Evolutionary conservation across 768 basidiomycete genomes (phyloP).

Genomic region (Lentinula sp.): DNA sequence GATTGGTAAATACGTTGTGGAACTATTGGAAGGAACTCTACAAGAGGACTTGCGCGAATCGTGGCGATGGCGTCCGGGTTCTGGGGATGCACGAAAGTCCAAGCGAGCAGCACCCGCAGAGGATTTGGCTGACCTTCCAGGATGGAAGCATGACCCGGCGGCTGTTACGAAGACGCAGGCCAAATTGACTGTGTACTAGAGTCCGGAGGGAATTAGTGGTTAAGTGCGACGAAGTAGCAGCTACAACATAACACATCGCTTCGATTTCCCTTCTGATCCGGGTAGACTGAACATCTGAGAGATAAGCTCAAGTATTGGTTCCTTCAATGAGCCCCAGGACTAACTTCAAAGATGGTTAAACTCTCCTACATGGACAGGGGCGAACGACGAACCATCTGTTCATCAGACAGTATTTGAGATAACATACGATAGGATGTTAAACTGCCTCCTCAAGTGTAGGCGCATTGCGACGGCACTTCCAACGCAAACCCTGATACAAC

Average conservation of each 20-base stretch:
- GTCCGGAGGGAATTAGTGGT: too few species aligned
- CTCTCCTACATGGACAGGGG: conserved; percentile 41
- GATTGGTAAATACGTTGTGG: neutral
- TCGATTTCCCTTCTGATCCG: conserved; percentile 27
- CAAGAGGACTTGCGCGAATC: neutral
- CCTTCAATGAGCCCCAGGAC: conserved; percentile 5
- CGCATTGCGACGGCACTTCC: conserved; percentile 30
- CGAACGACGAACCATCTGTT: conserved; percentile 28
- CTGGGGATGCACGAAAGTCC: conserved; percentile 1
- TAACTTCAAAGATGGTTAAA: conserved; percentile 57
- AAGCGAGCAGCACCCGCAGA: neutral
- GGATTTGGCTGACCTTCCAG: conserved; percentile 1
- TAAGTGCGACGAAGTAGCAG: neutral
- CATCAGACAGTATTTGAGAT: neutral
- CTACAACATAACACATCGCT: neutral
- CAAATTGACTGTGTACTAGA: neutral
- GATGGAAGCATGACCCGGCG: neutral
- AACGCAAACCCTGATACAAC: conserved; percentile 56
- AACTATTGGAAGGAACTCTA: neutral
- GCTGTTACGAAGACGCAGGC: neutral
- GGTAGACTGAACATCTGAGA: conserved; percentile 51
- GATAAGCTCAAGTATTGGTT: neutral
- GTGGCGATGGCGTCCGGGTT: conserved; percentile 6
- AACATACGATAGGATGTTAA: conserved; percentile 1
- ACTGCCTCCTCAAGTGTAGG: conserved; percentile 57